A percentile compares a stretch with the other conserved stretches of the same genome.
phyloP scores from a whole-genome alignment of 805 yeast genomes.

The Ogataea ganodermae region DNA sequence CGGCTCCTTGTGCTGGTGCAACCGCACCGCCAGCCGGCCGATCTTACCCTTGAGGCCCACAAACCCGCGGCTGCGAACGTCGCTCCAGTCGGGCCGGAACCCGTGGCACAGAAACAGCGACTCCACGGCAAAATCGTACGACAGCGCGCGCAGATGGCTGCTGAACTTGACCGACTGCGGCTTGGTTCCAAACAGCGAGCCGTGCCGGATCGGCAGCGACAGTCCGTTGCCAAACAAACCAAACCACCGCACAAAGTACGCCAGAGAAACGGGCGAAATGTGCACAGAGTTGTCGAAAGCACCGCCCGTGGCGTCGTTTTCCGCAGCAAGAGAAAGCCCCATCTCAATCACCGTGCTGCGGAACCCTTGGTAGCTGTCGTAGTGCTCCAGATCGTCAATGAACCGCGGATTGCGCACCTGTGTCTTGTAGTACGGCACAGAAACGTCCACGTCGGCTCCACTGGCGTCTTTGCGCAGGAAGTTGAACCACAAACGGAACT shows the following conservation, averaged over 20 bases:
- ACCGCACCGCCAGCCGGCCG: slow-evolving; percentile 54
- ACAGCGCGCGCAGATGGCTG: slow-evolving; percentile 68
- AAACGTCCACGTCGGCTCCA: slow-evolving; percentile 42
- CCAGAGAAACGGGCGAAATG: slow-evolving; percentile 64
- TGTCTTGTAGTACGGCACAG: slow-evolving; percentile 59
- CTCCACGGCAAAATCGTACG: slow-evolving; percentile 69
- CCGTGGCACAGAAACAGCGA: slow-evolving; percentile 75
- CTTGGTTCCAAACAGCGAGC: slow-evolving; percentile 61
- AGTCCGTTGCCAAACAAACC: slow-evolving; percentile 71
- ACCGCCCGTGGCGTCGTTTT: background rate
- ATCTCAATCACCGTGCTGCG: slow-evolving; percentile 78
- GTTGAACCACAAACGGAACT: slow-evolving; percentile 56
- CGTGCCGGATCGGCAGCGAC: slow-evolving; percentile 75
- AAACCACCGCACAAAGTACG: slow-evolving; percentile 82
- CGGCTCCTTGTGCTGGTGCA: slow-evolving; percentile 60
- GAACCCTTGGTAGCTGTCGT: slow-evolving; percentile 80
- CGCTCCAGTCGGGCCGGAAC: slow-evolving; percentile 50
- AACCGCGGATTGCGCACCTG: slow-evolving; percentile 54
- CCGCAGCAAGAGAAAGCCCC: slow-evolving; percentile 43
- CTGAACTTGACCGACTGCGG: slow-evolving; percentile 69
- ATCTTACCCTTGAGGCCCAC: slow-evolving; percentile 71
- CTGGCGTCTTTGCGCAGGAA: slow-evolving; percentile 48
- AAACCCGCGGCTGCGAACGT: slow-evolving; percentile 44
- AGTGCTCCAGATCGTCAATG: slow-evolving; percentile 45
- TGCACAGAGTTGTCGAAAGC: slow-evolving; percentile 66